Evolutionary conservation across 176 grass and related monocot species (phyloP).

Genomic region (Zoysia japonica): DNA sequence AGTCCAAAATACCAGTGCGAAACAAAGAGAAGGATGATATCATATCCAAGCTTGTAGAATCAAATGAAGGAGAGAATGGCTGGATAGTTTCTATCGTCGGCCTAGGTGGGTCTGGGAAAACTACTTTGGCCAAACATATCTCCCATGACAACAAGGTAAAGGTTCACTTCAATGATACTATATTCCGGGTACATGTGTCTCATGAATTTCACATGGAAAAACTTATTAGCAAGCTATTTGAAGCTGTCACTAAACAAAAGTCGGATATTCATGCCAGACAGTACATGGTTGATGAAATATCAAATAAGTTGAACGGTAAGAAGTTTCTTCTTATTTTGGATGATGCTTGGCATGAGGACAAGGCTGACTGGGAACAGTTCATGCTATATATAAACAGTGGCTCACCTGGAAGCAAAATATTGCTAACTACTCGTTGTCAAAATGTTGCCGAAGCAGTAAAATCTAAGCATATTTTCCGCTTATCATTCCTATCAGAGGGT

Average conservation of each 20-base stretch:
- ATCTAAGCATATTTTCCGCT: not conserved
- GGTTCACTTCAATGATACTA: conserved; percentile 34
- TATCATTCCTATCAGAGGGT: conserved; percentile 13
- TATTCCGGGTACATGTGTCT: conserved; percentile 43
- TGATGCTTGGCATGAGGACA: conserved; percentile 41
- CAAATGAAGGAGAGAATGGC: not conserved
- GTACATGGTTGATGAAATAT: not conserved
- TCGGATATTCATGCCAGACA: not conserved
- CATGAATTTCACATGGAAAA: conserved; percentile 14
- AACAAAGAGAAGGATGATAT: not conserved
- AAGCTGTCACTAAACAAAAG: not conserved
- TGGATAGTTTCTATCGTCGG: conserved; percentile 28
- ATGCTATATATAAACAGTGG: conserved; percentile 14
- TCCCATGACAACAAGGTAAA: conserved; percentile 16
- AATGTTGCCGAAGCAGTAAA: not conserved
- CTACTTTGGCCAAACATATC: conserved; percentile 32
- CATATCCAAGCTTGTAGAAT: conserved; percentile 5
- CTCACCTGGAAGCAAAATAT: conserved; percentile 23
- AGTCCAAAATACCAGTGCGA: not conserved
- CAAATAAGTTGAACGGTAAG: conserved; percentile 3
- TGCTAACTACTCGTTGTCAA: conserved; percentile 36
- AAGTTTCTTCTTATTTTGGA: conserved; percentile 40
- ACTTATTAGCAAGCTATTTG: not conserved
- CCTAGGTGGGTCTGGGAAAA: conserved; percentile 44
- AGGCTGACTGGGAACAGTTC: conserved; percentile 13